Evolutionary conservation across 331 rosid species (phyloP), one percentile per base, ranked within the genome.

Genomic region (Dryas integrifolia): DNA sequence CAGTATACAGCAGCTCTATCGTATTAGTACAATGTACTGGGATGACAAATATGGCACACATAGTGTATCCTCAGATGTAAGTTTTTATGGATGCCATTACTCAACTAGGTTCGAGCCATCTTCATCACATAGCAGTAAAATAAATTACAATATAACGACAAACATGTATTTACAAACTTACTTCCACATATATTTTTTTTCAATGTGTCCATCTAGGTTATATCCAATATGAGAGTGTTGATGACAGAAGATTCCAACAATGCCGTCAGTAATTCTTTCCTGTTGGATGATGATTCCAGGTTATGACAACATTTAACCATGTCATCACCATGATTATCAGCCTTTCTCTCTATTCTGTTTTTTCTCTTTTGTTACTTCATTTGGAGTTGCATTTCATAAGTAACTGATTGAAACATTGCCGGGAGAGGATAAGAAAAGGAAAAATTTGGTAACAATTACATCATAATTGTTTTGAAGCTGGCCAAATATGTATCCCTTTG

Each of bases 21-120:
- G 97, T 70, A 91, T 91, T 62, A 84, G 97, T 69, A 91, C 97
- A 78, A 89, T 91, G 97, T 91, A 89, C 66, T 91, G 97, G 96
- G 97, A 91, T 83, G 97, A 91, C 82, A 91, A 88, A 80, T 91
- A 91, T n/a, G 96, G 97, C 78, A 89, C 97, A 6, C 96, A 89
- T 18, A 89, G 97, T 41, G 88, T 91, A 73, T 86, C 97, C 78
- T 76, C 89, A 21, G 96, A 91, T 75, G 97, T 89, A 91, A 89
- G 97, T 85, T 73, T 72, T 81, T 78, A 74, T 57, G 79, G 73
- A 72, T 66, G 79, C 72, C 81, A 72, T 84, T 77, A 58, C 78
- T 79, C 72, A 67, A 55, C 81, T 77, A 77, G 56, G 72, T 83
- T 72, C 59, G 43, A 80, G 68, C 76, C 81, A 72, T 73, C 75